Percentiles rank a stretch among this genome's conserved stretches.
These are phyloP conservation scores for Fusarium duplospermum DNA, from an alignment of 2,329 filamentous ascomycete genomes.

Conservation along the genomic window DNA sequence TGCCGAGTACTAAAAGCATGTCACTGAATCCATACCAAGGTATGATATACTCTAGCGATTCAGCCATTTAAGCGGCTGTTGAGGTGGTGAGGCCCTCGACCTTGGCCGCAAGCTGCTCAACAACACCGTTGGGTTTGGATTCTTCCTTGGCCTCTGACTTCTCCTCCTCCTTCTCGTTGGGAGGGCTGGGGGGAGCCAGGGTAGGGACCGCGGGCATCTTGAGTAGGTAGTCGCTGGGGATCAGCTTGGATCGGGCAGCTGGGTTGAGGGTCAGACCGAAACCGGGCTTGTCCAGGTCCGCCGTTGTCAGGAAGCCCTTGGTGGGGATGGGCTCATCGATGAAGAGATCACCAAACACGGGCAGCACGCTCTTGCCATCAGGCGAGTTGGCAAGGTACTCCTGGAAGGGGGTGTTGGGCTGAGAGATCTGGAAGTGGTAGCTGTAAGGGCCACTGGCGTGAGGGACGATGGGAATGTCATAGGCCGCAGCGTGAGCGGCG, in stretches of 20 bases:
- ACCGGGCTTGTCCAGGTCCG: constrained; percentile 86
- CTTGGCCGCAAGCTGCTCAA: constrained; percentile 50
- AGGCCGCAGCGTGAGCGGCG: constrained; percentile 87
- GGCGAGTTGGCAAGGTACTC: constrained; percentile 95
- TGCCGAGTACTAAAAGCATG: not conserved
- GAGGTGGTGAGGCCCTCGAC: constrained; percentile 49
- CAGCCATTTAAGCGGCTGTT: constrained; percentile 11
- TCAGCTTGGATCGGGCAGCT: constrained; percentile 74
- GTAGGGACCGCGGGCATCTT: constrained; percentile 70
- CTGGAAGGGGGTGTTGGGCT: constrained; percentile 93
- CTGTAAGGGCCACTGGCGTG: constrained; percentile 94
- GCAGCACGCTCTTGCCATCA: constrained; percentile 88
- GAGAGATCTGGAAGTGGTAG: constrained; percentile 95
- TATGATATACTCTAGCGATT: not conserved
- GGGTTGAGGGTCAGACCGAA: constrained; percentile 92
- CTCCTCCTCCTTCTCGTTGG: constrained; percentile 36
- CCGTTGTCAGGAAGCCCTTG: constrained; percentile 83
- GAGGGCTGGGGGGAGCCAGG: constrained; percentile 50
- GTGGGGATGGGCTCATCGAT: constrained; percentile 89
- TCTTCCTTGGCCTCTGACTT: constrained; percentile 25
- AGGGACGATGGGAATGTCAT: constrained; percentile 95
- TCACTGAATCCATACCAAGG: not conserved
- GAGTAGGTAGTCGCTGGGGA: constrained; percentile 79
- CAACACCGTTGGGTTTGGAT: constrained; percentile 36
- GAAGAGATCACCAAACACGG: constrained; percentile 93